Percentiles rank a stretch among this genome's conserved stretches.
These are phyloP conservation scores for Eragrostis curvula DNA, from an alignment of 176 grass and related monocot genomes.

Conservation along the genomic window DNA sequence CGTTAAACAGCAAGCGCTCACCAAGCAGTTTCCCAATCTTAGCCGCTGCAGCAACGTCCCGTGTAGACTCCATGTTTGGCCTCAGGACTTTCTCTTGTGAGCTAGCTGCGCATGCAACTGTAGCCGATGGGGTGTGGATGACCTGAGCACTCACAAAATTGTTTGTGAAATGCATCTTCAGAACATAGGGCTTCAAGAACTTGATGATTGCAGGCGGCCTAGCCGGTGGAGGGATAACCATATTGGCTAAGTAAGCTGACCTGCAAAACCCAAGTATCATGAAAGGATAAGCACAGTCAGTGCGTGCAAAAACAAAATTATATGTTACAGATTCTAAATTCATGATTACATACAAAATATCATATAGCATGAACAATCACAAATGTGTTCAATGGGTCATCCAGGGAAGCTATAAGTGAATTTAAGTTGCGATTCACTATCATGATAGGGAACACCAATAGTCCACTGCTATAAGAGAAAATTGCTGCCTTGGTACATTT, in stretches of 20 bases:
- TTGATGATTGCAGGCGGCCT: conserved; percentile 55
- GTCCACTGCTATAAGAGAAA: not conserved
- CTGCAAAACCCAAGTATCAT: conserved; percentile 25
- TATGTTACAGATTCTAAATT: conserved; percentile 13
- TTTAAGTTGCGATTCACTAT: conserved; percentile 16
- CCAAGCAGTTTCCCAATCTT: conserved; percentile 84
- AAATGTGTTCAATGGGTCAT: not conserved
- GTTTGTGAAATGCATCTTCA: conserved; percentile 86
- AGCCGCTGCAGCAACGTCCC: conserved; percentile 60
- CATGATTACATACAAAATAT: not conserved
- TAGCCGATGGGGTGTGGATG: conserved; percentile 65
- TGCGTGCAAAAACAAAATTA: not conserved
- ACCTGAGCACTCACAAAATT: conserved; percentile 69
- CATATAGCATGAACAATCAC: not conserved
- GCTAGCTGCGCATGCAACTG: conserved; percentile 56
- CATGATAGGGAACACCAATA: not conserved
- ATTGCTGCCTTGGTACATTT: conserved; percentile 5
- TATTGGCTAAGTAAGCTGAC: conserved; percentile 26
- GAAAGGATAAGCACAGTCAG: not conserved
- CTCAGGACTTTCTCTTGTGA: conserved; percentile 72
- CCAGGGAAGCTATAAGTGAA: not conserved
- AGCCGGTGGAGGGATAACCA: conserved; percentile 71
- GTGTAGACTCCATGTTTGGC: conserved; percentile 67
- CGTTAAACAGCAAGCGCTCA: conserved; percentile 68
- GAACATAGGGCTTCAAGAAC: conserved; percentile 74